These are phyloP conservation scores for Hypoxylon lienhwacheense DNA, from an alignment of 495 filamentous ascomycete genomes.

Conservation along the genomic window DNA sequence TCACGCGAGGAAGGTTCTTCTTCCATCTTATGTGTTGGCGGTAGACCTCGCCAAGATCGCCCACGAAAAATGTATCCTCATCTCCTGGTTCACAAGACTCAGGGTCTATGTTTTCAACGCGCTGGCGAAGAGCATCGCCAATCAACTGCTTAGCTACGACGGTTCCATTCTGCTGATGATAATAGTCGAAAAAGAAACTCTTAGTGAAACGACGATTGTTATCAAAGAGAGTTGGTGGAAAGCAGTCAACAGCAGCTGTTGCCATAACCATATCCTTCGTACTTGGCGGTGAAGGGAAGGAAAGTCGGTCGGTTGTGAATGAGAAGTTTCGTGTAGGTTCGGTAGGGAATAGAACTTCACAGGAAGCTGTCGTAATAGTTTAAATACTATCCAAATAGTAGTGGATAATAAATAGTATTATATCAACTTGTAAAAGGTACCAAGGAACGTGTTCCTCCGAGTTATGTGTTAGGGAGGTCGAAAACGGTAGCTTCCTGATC, in stretches of 20 bases:
- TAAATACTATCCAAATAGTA: constrained; percentile 20
- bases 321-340: constrained; percentile 12
- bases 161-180: constrained; percentile 42
- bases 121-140: constrained; percentile 75
- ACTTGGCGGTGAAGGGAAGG: constrained; percentile 29
- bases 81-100: constrained; percentile 85
- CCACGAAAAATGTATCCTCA: constrained; percentile 97
- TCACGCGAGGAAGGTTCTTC: constrained; percentile 85
- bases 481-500: constrained; percentile 75
- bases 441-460: constrained; percentile 37
- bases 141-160: constrained; percentile 62
- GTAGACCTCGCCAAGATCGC: constrained; percentile 97
- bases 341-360: constrained; percentile 17
- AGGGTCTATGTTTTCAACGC: constrained; percentile 77
- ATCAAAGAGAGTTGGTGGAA: constrained; percentile 44
- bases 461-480: constrained; percentile 78
- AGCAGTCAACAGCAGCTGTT: constrained; percentile 51
- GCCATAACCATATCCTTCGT: constrained; percentile 58
- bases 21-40: constrained; percentile 99
- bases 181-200: constrained; percentile 41
- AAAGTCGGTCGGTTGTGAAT: constrained; percentile 6
- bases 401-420: constrained; percentile 28
- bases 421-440: constrained; percentile 14
- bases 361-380: constrained; percentile 11
- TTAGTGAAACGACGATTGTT: constrained; percentile 53